A percentile compares a stretch with the other conserved stretches of the same genome.
Conservation (phyloP, 805 yeast genomes). For the Ogataea nitratoaversa region DNA sequence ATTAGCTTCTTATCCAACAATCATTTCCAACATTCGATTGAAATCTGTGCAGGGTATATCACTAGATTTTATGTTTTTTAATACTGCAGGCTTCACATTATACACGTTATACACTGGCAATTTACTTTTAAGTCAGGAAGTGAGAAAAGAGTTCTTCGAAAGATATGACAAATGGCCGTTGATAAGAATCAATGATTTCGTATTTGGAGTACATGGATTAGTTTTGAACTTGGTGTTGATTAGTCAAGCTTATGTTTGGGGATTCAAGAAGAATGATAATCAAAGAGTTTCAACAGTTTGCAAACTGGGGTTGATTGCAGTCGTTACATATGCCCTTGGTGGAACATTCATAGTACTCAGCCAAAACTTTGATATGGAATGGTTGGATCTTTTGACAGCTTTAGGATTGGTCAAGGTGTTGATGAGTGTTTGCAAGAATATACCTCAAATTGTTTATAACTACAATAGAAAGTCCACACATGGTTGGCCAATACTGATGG, state of each 20-base stretch:
- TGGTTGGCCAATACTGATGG: slow-evolving; percentile 35
- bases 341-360: slow-evolving; percentile 11
- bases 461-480: slow-evolving; percentile 33
- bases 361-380: slow-evolving; percentile 21
- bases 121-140: slow-evolving; percentile 18
- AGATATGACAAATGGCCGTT: slow-evolving; percentile 27
- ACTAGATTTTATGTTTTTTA: slow-evolving; percentile 32
- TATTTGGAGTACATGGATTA: slow-evolving; percentile 30
- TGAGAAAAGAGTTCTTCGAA: slow-evolving; percentile 27
- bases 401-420: slow-evolving; percentile 30
- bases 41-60: slow-evolving; percentile 33
- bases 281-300: slow-evolving; percentile 24
- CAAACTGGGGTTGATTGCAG: slow-evolving; percentile 16
- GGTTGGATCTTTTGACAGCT: slow-evolving; percentile 31
- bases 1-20: slow-evolving; percentile 29
- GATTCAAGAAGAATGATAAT: slow-evolving; percentile 30
- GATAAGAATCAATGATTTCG: slow-evolving; percentile 29
- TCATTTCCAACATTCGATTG: slow-evolving; percentile 28
- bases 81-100: slow-evolving; percentile 29
- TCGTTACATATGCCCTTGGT: slow-evolving; percentile 9
- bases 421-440: slow-evolving; percentile 33
- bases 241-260: slow-evolving; percentile 32
- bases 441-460: slow-evolving; percentile 33
- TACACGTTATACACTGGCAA: slow-evolving; percentile 28
- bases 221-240: slow-evolving; percentile 24